phyloP scores from a whole-genome alignment of 768 basidiomycete species.

The Mycena rosella region DNA sequence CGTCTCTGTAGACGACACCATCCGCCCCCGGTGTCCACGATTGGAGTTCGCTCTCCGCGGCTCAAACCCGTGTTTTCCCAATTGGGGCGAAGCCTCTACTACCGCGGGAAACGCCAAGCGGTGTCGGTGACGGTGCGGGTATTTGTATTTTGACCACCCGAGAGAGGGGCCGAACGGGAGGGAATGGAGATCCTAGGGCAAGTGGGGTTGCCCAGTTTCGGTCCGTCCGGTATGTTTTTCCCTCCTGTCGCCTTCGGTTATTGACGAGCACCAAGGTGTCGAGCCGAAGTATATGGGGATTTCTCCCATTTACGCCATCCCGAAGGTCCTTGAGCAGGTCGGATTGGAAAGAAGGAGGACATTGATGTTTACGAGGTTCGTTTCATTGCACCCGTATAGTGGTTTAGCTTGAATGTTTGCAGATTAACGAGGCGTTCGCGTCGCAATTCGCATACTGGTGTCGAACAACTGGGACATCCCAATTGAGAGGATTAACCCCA shows the following conservation, averaged over 20 bases:
- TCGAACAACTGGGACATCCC: slow-evolving; percentile 83
- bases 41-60: slow-evolving; percentile 78
- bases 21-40: slow-evolving; percentile 86
- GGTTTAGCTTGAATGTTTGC: slow-evolving; percentile 12
- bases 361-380: slow-evolving; percentile 82
- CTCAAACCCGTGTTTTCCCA: slow-evolving; percentile 91
- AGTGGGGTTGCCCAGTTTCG: slow-evolving; percentile 87
- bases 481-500: slow-evolving; percentile 87
- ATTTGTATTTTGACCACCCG: slow-evolving; percentile 87
- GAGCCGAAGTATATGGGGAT: slow-evolving; percentile 87
- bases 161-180: slow-evolving; percentile 77
- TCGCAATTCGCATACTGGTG: slow-evolving; percentile 95
- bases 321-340: slow-evolving; percentile 70
- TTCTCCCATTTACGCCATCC: slow-evolving; percentile 78
- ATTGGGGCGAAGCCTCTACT: slow-evolving; percentile 78
- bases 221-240: slow-evolving; percentile 69
- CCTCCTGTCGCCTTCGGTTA: not conserved
- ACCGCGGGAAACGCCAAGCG: slow-evolving; percentile 91
- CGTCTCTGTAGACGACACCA: slow-evolving; percentile 86
- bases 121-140: slow-evolving; percentile 94
- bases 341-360: slow-evolving; percentile 79
- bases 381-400: not conserved
- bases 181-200: slow-evolving; percentile 86
- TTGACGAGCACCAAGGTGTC: slow-evolving; percentile 61
- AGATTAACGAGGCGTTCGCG: slow-evolving; percentile 94